Evolutionary conservation across 768 basidiomycete genomes (phyloP).

Genomic region (Cystoderma amianthinum): DNA sequence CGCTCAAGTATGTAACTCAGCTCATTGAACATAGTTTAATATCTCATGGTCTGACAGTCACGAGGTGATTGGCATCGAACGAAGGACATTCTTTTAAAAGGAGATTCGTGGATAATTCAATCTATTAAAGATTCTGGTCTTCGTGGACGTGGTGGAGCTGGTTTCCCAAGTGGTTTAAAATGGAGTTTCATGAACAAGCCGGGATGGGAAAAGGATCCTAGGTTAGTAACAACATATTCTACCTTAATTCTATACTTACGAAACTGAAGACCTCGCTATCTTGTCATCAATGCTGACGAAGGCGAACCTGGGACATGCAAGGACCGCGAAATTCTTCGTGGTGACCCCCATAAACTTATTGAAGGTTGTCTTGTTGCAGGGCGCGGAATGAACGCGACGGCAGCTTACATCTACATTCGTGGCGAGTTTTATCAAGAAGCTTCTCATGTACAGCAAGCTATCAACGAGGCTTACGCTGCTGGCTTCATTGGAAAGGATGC

Average conservation of each 20-base stretch:
- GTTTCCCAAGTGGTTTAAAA: conserved; percentile 94
- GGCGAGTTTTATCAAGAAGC: conserved; percentile 98
- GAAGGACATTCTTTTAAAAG: conserved; percentile 92
- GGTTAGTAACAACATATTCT: conserved; percentile 41
- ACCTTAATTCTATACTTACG: conserved; percentile 2
- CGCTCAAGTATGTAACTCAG: conserved; percentile 54
- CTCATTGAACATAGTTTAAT: not conserved
- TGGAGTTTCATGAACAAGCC: conserved; percentile 99
- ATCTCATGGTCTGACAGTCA: conserved; percentile 36
- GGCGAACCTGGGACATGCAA: conserved; percentile 99
- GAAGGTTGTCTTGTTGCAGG: conserved; percentile 98
- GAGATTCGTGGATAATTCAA: conserved; percentile 96
- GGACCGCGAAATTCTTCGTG: conserved; percentile 95
- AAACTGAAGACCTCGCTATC: conserved; percentile 74
- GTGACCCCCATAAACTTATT: conserved; percentile 96
- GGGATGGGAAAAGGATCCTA: conserved; percentile 91
- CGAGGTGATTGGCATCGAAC: conserved; percentile 98
- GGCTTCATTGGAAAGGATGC: conserved; percentile 88
- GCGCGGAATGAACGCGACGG: conserved; percentile 93
- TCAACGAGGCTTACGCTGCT: conserved; percentile 88
- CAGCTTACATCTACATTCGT: conserved; percentile 99
- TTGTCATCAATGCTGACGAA: conserved; percentile 98
- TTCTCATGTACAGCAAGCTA: conserved; percentile 88
- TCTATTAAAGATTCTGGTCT: conserved; percentile 94
- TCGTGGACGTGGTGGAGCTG: conserved; percentile 93